Conservation (phyloP, 805 yeast species). For the Ogataea neopini region DNA sequence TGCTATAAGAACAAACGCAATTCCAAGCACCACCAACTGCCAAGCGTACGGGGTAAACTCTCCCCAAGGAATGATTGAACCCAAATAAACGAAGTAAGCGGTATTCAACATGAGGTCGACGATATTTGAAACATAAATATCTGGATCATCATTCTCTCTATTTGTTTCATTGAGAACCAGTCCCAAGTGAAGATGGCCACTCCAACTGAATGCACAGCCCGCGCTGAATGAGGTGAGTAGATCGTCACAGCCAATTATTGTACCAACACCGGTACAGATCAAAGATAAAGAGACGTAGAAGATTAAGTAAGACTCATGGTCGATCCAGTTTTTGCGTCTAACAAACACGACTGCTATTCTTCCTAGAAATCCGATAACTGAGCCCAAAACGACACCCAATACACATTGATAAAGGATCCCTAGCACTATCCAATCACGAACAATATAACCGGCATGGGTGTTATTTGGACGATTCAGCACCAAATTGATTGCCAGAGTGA, state of each 20-base stretch:
- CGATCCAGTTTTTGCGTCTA: conserved; percentile 67
- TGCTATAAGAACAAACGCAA: conserved; percentile 72
- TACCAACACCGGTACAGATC: conserved; percentile 86
- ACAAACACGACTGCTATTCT: conserved; percentile 75
- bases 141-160: conserved; percentile 38
- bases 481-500: conserved; percentile 65
- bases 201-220: conserved; percentile 93
- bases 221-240: conserved; percentile 87
- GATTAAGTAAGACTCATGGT: conserved; percentile 85
- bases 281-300: conserved; percentile 81
- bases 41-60: conserved; percentile 73
- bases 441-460: conserved; percentile 65
- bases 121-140: conserved; percentile 73
- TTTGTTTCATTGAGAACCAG: conserved; percentile 8
- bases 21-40: conserved; percentile 74
- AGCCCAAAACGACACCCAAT: conserved; percentile 77
- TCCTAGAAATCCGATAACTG: conserved; percentile 66
- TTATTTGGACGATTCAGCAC: conserved; percentile 50
- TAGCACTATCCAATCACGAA: conserved; percentile 76
- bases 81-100: conserved; percentile 86
- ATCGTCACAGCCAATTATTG: conserved; percentile 87
- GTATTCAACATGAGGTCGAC: conserved; percentile 81
- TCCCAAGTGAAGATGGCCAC: conserved; percentile 47
- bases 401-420: conserved; percentile 81
- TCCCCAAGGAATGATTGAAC: conserved; percentile 89